Evolutionary conservation across 805 yeast species (phyloP).

Genomic region (Metschnikowia drakensbergensis): DNA sequence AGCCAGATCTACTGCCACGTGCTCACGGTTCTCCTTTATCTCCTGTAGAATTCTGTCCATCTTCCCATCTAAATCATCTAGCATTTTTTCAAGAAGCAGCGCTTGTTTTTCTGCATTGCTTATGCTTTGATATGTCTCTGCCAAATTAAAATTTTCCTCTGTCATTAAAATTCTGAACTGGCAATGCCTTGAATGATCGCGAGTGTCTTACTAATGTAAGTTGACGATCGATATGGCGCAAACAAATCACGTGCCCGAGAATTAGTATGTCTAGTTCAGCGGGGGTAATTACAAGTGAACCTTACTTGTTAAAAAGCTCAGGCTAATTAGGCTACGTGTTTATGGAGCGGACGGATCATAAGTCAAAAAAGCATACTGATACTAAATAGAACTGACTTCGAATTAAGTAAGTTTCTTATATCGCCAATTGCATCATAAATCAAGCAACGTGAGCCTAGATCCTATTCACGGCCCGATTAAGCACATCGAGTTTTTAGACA

Average conservation of each 20-base stretch:
- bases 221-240: not conserved
- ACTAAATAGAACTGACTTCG: too few species aligned
- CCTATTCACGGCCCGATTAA: too few species aligned
- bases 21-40: conserved; percentile 30
- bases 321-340: too few species aligned
- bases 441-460: too few species aligned
- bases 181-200: not conserved
- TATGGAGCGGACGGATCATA: too few species aligned
- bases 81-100: conserved; percentile 58
- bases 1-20: not conserved
- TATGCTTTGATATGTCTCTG: conserved; percentile 56
- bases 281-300: too few species aligned
- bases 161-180: conserved; percentile 21
- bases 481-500: not conserved
- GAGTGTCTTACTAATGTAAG: not conserved
- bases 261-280: too few species aligned
- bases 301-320: too few species aligned
- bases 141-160: conserved; percentile 37
- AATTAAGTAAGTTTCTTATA: too few species aligned
- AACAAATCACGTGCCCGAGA: not conserved
- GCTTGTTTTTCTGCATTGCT: conserved; percentile 65
- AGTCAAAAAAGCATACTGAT: too few species aligned
- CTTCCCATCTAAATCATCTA: conserved; percentile 61
- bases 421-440: too few species aligned
- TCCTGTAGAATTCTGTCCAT: conserved; percentile 55